Evolutionary conservation across 2,329 filamentous ascomycete species (phyloP).

Genomic region (Diaporthe australafricana): DNA sequence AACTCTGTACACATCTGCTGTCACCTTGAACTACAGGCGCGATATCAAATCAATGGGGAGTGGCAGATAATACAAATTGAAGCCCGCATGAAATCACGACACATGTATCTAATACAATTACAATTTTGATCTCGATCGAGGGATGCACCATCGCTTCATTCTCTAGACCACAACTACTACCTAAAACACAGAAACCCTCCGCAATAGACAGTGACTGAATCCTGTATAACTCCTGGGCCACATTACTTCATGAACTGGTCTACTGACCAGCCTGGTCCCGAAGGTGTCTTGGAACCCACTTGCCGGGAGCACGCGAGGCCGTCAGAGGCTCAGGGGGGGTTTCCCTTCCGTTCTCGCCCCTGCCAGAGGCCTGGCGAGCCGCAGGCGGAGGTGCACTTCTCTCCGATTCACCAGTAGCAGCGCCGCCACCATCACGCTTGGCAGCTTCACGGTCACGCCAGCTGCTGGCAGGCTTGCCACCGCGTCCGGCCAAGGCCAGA

Average conservation of each 20-base stretch:
- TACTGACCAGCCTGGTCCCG: slow-evolving; percentile 38
- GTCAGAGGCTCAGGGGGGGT: slow-evolving; percentile 62
- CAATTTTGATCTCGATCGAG: slow-evolving; percentile 9
- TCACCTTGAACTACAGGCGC: too few species aligned
- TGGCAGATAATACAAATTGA: not conserved
- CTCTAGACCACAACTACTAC: slow-evolving; percentile 33
- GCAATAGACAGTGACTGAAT: slow-evolving; percentile 31
- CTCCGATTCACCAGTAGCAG: slow-evolving; percentile 35
- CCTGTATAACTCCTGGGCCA: slow-evolving; percentile 25
- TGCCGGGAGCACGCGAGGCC: slow-evolving; percentile 65
- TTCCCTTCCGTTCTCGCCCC: slow-evolving; percentile 54
- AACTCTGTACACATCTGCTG: not conserved
- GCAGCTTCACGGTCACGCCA: slow-evolving; percentile 72
- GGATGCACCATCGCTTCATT: slow-evolving; percentile 31
- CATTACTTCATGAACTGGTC: slow-evolving; percentile 26
- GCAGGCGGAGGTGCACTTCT: slow-evolving; percentile 46
- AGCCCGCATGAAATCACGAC: not conserved
- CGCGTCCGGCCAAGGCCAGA: slow-evolving; percentile 60
- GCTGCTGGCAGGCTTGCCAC: slow-evolving; percentile 53
- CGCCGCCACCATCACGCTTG: slow-evolving; percentile 50
- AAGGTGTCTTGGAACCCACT: slow-evolving; percentile 66
- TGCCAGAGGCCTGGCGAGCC: slow-evolving; percentile 56
- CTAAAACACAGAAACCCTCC: slow-evolving; percentile 28
- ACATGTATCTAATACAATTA: slow-evolving; percentile 34
- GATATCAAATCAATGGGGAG: too few species aligned